phyloP scores from a whole-genome alignment of 208 protist genomes.

The Acanthamoeba quina region DNA sequence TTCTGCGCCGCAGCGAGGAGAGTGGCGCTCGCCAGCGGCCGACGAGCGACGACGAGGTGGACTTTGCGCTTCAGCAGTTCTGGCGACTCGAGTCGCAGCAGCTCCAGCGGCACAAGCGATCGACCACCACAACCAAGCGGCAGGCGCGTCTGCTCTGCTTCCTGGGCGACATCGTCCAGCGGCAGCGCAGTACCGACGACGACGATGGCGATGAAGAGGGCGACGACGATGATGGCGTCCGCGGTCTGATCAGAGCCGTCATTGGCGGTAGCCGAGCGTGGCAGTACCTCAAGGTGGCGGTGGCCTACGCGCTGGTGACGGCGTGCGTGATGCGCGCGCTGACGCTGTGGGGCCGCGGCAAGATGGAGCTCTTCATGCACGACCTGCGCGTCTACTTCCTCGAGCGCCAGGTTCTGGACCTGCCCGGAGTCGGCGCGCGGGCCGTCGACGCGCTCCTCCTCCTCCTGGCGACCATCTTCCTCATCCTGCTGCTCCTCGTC shows the following conservation, averaged over 20 bases:
- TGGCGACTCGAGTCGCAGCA: conserved; percentile 57
- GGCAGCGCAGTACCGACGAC: not conserved
- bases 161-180: not conserved
- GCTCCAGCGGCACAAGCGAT: not conserved
- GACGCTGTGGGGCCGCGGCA: conserved; percentile 18
- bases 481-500: conserved; percentile 1
- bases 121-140: not conserved
- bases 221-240: not conserved
- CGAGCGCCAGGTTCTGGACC: not conserved
- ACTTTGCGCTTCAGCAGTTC: not conserved
- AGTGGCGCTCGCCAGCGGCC: not conserved
- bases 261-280: not conserved
- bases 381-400: not conserved
- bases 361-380: conserved; percentile 33
- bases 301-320: not conserved
- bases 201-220: not conserved
- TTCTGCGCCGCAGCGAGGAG: not conserved
- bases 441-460: not conserved
- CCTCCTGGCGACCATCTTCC: not conserved
- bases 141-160: conserved; percentile 39
- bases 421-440: not conserved
- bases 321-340: conserved; percentile 17
- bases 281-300: not conserved
- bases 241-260: not conserved
- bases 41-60: not conserved